These are phyloP conservation scores for Hygrophorus russula DNA, from an alignment of 768 basidiomycete genomes.

Conservation along the genomic window DNA sequence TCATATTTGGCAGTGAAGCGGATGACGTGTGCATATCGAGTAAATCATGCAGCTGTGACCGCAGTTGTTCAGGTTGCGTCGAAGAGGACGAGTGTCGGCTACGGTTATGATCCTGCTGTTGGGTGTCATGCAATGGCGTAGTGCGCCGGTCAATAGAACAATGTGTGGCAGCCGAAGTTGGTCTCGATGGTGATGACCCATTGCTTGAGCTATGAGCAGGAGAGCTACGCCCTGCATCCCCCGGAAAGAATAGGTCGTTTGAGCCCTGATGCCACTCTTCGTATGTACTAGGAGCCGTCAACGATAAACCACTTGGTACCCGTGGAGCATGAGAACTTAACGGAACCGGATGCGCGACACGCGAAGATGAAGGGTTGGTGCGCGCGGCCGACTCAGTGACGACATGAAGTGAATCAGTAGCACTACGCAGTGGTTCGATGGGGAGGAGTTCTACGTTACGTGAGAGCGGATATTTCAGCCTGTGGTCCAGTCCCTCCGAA, in stretches of 20 bases:
- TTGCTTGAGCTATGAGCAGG: not conserved
- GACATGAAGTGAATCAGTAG: not conserved
- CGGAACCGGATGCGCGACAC: not conserved
- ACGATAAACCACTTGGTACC: slow-evolving; percentile 3
- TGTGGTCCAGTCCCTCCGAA: slow-evolving; percentile 4
- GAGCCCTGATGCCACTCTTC: not conserved
- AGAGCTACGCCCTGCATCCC: not conserved
- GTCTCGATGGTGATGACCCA: not conserved
- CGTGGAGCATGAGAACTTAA: not conserved
- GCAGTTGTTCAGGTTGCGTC: slow-evolving; percentile 17
- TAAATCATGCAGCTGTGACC: slow-evolving; percentile 34
- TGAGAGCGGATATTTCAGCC: not conserved
- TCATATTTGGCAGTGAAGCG: slow-evolving; percentile 32
- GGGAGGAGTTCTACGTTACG: slow-evolving; percentile 15
- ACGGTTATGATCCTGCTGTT: slow-evolving; percentile 15
- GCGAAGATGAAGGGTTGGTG: not conserved
- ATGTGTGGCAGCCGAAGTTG: not conserved
- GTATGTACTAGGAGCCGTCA: slow-evolving; percentile 2
- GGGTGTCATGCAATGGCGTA: slow-evolving; percentile 7
- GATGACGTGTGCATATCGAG: slow-evolving; percentile 27
- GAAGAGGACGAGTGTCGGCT: slow-evolving; percentile 11
- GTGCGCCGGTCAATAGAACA: slow-evolving; percentile 8
- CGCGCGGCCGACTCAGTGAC: not conserved
- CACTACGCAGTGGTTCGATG: not conserved
- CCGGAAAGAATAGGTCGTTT: not conserved